Evolutionary conservation across 2,329 filamentous ascomycete genomes (phyloP), one percentile per base, ranked within the genome.

Genomic region (Botryotinia narcissicola): DNA sequence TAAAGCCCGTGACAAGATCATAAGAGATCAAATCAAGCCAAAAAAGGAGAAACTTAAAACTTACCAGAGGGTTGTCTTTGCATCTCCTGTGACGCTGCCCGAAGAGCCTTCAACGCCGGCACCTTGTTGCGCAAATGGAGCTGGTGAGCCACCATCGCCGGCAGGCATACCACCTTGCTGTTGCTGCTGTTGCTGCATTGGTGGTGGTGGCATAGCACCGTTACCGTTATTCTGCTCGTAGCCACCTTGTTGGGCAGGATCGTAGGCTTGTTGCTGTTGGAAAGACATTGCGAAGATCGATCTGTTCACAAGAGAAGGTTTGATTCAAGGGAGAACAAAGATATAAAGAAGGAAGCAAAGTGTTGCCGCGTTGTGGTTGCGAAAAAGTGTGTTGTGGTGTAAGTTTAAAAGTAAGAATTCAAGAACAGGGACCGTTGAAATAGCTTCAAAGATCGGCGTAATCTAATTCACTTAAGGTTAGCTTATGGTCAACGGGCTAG

Each of bases 141-240:
- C 85, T 71, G 84, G 81, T 74, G 86, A 85, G 85, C 85, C 69
- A 90, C 91, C 82, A 87, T 93, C 75, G 89, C 90, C 86, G 75
- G 84, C 84, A 75, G 77, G 76, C 68, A 76, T 74, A n/a, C 63
- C 66, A 60, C 74, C 75, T 42, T 75, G 75, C n/a, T 72, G 74
- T 60, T 77, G 78, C 63, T 79, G 79, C n/a, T 77, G 75, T 35
- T 84, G 84, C 83, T 90, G 87, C 75, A 77, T 76, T 70, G 78
- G 78, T 25, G 86, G 84, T 74, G 85, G 78, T 85, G 82, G 78
- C 86, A 85, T 76, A 76, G 77, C 74, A 76, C 76, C 76, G 73
- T 78, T 76, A 60, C 76, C 76, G 82, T 83, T 76, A 40, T 77
- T 78, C 76, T 84, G 84, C 72, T 84, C 86, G 81, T 88, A 88